Percentiles rank a stretch among this genome's conserved stretches.
Evolutionary conservation across 1,139 yeast genomes (phyloP).

Genomic region (Hyphopichia khmerensis): DNA sequence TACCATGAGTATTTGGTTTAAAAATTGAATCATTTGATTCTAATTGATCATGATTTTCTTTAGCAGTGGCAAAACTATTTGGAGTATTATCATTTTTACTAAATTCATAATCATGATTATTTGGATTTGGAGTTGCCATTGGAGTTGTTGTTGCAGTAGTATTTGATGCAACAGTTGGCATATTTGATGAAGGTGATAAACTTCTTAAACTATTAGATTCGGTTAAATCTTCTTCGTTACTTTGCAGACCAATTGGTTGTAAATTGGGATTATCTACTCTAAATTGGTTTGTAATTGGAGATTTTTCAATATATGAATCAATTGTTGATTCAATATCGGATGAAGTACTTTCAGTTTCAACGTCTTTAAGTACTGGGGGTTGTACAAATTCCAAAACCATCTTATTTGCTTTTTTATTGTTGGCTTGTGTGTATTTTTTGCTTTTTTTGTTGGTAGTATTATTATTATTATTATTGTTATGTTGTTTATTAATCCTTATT

Average conservation of each 20-base stretch:
- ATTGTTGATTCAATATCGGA: conserved; percentile 9
- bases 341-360: conserved; percentile 3
- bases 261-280: conserved; percentile 28
- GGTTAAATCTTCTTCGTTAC: neutral
- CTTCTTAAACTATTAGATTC: neutral
- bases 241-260: conserved; percentile 13
- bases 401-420: neutral
- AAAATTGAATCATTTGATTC: neutral
- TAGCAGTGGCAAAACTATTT: neutral
- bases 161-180: neutral
- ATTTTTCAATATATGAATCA: conserved; percentile 22
- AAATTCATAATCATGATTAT: neutral
- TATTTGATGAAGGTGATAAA: neutral
- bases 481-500: neutral
- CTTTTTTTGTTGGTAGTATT: too few species aligned
- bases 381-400: neutral
- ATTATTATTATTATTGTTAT: neutral
- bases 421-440: too few species aligned
- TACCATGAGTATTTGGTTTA: neutral
- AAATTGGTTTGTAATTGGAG: conserved; percentile 22
- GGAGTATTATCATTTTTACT: neutral
- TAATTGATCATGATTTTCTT: neutral
- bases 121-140: neutral
- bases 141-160: neutral
- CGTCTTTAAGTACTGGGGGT: neutral